These are phyloP conservation scores for Hebeloma cylindrosporum DNA, from an alignment of 768 basidiomycete species.

Conservation along the genomic window DNA sequence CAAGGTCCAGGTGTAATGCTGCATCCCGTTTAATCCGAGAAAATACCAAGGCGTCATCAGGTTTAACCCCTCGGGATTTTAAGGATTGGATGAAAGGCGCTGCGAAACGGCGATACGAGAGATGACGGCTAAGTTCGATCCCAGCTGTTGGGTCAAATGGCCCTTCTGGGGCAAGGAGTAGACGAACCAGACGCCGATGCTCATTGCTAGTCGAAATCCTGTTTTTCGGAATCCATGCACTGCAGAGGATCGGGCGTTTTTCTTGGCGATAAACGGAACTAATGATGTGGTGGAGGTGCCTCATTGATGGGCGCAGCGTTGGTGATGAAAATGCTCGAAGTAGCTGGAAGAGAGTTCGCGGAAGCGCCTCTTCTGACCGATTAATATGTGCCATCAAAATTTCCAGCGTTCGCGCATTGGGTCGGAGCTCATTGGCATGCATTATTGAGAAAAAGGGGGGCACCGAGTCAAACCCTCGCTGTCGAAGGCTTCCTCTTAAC, in stretches of 20 bases:
- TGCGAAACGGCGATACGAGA: constrained; percentile 19
- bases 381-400: constrained; percentile 55
- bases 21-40: constrained; percentile 66
- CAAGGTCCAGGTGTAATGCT: constrained; percentile 48
- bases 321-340: constrained; percentile 46
- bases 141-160: constrained; percentile 53
- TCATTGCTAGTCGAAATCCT: constrained; percentile 11
- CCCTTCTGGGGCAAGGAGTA: constrained; percentile 20
- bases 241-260: constrained; percentile 41
- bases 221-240: constrained; percentile 42
- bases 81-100: constrained; percentile 49
- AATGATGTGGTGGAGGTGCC: constrained; percentile 58
- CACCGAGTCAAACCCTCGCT: constrained; percentile 50
- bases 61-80: constrained; percentile 44
- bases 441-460: constrained; percentile 54
- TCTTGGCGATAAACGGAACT: constrained; percentile 53
- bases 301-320: constrained; percentile 45
- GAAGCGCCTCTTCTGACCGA: constrained; percentile 40
- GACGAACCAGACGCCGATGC: neutral
- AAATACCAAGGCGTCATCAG: constrained; percentile 57
- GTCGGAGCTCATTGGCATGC: constrained; percentile 47
- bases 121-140: constrained; percentile 34
- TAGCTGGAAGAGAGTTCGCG: constrained; percentile 47
- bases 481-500: constrained; percentile 47
- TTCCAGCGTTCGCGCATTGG: constrained; percentile 54